Evolutionary conservation across 2,329 filamentous ascomycete genomes (phyloP).

Genomic region (Daldinia eschscholtzii): DNA sequence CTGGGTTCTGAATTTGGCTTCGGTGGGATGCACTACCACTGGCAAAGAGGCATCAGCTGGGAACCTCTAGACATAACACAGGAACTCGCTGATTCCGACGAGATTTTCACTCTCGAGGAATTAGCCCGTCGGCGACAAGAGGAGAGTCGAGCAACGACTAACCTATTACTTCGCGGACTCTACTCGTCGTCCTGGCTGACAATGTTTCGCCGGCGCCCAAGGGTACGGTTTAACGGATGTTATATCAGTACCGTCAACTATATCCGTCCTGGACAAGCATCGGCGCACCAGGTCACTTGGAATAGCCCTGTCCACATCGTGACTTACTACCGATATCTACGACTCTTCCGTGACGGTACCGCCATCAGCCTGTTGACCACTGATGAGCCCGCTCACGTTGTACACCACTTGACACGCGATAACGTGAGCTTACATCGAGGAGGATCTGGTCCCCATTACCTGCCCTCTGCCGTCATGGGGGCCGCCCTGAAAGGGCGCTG

Average conservation of each 20-base stretch:
- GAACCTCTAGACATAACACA: slow-evolving; percentile 59
- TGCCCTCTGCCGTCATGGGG: slow-evolving; percentile 71
- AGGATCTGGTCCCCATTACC: slow-evolving; percentile 56
- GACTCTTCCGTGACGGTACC: slow-evolving; percentile 92
- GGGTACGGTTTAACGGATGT: slow-evolving; percentile 92
- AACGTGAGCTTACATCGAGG: slow-evolving; percentile 66
- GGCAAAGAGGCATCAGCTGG: slow-evolving; percentile 72
- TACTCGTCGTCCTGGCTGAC: slow-evolving; percentile 69
- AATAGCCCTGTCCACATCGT: slow-evolving; percentile 89
- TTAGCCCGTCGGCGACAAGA: slow-evolving; percentile 53
- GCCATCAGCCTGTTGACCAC: slow-evolving; percentile 85
- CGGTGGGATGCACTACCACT: slow-evolving; percentile 84
- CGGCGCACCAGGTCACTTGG: slow-evolving; percentile 80
- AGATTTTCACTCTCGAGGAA: slow-evolving; percentile 56
- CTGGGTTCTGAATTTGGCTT: slow-evolving; percentile 81
- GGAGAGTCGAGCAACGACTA: slow-evolving; percentile 55
- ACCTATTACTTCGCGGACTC: slow-evolving; percentile 57
- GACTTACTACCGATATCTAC: slow-evolving; percentile 96
- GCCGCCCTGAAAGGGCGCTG: slow-evolving; percentile 72
- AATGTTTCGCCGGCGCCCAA: slow-evolving; percentile 85
- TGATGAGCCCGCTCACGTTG: slow-evolving; percentile 84
- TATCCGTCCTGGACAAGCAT: slow-evolving; percentile 81
- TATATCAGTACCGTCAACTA: slow-evolving; percentile 99
- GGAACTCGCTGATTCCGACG: slow-evolving; percentile 47
- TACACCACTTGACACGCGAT: slow-evolving; percentile 83